phyloP scores from a whole-genome alignment of 768 basidiomycete species.

The Pholiota conissans region DNA sequence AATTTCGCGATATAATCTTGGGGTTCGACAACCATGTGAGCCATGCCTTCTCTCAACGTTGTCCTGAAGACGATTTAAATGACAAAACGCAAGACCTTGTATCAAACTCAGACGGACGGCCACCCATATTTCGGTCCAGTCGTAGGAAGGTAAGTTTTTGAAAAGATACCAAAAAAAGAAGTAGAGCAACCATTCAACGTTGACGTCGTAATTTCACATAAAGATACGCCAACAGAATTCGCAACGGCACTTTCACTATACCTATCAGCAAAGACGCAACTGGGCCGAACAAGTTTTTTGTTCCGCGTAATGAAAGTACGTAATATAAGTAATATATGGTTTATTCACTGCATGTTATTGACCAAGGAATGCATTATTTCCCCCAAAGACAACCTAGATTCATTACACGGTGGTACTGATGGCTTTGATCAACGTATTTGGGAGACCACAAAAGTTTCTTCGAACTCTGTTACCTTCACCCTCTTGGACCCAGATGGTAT shows the following conservation, averaged over 20 bases:
- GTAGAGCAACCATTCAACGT: too few species aligned
- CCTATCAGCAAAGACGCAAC: conserved; percentile 39
- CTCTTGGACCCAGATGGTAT: conserved; percentile 41
- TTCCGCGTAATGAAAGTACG: conserved; percentile 39
- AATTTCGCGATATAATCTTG: conserved; percentile 45
- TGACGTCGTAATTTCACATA: background rate
- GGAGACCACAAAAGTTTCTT: conserved; percentile 23
- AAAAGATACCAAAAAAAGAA: too few species aligned
- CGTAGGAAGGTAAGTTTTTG: conserved; percentile 33
- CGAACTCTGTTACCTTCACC: conserved; percentile 40
- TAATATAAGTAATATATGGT: background rate
- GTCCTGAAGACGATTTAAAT: background rate
- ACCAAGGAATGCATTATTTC: too few species aligned
- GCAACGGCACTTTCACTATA: conserved; percentile 44
- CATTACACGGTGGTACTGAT: conserved; percentile 45
- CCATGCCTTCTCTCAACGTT: conserved; percentile 1
- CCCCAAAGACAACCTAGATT: conserved; percentile 34
- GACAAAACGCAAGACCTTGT: conserved; percentile 25
- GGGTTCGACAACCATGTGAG: conserved; percentile 45
- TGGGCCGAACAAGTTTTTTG: conserved; percentile 37
- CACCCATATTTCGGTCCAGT: conserved; percentile 44
- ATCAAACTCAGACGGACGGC: conserved; percentile 32
- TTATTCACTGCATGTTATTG: too few species aligned
- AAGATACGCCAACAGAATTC: conserved; percentile 45
- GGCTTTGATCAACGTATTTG: conserved; percentile 48